Evolutionary conservation across 2,329 filamentous ascomycete genomes (phyloP).

Genomic region (Diaporthe aspalathi): DNA sequence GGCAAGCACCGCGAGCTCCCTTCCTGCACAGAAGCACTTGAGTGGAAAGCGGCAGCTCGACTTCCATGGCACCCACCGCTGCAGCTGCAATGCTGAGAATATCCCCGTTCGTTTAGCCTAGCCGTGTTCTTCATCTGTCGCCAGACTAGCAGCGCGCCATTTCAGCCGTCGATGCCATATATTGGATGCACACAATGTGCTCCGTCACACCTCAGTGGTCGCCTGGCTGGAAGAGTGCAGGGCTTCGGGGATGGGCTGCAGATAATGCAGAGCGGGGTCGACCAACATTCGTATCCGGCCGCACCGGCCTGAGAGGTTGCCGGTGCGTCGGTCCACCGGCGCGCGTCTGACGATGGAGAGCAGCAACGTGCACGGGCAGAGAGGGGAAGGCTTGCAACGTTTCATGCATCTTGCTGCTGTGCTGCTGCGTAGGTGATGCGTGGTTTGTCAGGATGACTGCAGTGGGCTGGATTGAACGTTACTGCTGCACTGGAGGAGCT

Average conservation of each 20-base stretch:
- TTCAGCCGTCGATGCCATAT: constrained; percentile 16
- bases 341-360: not conserved
- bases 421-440: not conserved
- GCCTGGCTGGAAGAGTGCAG: not conserved
- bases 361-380: not conserved
- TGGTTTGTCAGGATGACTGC: not conserved
- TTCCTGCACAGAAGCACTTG: not conserved
- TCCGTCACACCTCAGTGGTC: constrained; percentile 10
- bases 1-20: not conserved
- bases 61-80: not conserved
- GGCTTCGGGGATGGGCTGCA: not conserved
- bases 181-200: constrained; percentile 1
- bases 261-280: constrained; percentile 32
- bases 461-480: not conserved
- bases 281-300: constrained; percentile 1
- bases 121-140: not conserved
- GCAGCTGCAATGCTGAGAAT: constrained; percentile 4
- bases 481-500: no score
- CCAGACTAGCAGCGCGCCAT: not conserved
- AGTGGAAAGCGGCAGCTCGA: not conserved
- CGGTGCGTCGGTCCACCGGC: no score
- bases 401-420: constrained; percentile 34
- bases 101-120: not conserved
- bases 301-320: not conserved
- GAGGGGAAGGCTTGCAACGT: constrained; percentile 34